These are phyloP conservation scores for Bonia amplexicaulis DNA, from an alignment of 176 grass and related monocot species.

Conservation along the genomic window DNA sequence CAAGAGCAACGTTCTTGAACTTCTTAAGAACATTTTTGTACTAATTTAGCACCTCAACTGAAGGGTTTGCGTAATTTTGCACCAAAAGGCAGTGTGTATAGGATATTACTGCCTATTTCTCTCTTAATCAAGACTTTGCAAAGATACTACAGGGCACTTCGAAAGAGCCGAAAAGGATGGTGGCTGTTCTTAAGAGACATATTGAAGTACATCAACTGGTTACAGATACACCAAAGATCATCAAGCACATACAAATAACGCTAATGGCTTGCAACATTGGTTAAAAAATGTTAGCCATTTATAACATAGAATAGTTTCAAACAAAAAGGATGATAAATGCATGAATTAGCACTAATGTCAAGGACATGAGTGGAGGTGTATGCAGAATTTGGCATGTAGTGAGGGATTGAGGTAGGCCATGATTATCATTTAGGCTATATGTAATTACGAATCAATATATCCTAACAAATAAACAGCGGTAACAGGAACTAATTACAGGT, in stretches of 20 bases:
- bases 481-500: slow-evolving; percentile 31
- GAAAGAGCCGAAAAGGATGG: neutral
- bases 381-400: neutral
- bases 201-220: neutral
- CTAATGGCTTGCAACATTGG: neutral
- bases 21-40: neutral
- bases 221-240: neutral
- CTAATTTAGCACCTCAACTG: neutral
- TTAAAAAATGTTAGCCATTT: neutral
- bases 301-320: neutral
- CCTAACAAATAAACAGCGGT: slow-evolving; percentile 2
- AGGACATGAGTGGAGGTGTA: neutral
- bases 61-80: neutral
- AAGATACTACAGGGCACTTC: neutral
- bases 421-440: slow-evolving; percentile 4
- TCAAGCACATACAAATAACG: neutral
- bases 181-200: neutral
- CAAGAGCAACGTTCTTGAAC: neutral
- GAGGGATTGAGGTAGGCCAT: neutral
- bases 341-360: neutral
- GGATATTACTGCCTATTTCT: neutral
- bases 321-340: neutral
- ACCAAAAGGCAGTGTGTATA: neutral
- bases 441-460: slow-evolving; percentile 7
- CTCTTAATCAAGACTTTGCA: neutral